These are phyloP conservation scores for Clitoria ternatea DNA, from an alignment of 306 rosid species.

Conservation along the genomic window DNA sequence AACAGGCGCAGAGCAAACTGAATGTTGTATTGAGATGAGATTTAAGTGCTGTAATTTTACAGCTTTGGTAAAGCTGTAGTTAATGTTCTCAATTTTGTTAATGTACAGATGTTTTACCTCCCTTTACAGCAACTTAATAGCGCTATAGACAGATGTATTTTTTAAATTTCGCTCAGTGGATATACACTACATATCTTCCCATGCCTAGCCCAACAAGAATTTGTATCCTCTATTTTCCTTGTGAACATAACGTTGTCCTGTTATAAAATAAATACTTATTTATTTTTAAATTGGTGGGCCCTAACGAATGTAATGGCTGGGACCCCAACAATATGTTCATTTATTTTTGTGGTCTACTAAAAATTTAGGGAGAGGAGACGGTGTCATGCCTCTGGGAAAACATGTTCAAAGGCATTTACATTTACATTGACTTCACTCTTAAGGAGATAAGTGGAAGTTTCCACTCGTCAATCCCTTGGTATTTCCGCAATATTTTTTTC, in stretches of 20 bases:
- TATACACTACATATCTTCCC: neutral
- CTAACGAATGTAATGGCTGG: neutral
- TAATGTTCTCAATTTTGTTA: conserved; percentile 21
- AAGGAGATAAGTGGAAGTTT: no score
- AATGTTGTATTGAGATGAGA: conserved; percentile 47
- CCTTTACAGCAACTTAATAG: neutral
- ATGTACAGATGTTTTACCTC: conserved; percentile 26
- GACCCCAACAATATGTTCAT: neutral
- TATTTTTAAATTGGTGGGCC: neutral
- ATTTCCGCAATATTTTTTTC: neutral
- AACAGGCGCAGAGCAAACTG: conserved; percentile 44
- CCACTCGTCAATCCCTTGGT: no score
- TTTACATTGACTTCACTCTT: no score
- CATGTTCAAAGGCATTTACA: no score
- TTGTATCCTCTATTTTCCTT: conserved; percentile 1
- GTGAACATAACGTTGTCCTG: neutral
- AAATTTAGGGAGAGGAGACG: no score
- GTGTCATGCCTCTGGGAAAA: no score
- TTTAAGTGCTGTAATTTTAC: neutral
- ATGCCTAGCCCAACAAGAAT: neutral
- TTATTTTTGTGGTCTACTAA: no score
- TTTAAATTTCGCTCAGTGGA: conserved; percentile 11
- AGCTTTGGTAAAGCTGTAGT: neutral
- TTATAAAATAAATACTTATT: neutral
- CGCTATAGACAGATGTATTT: conserved; percentile 8